Evolutionary conservation across 2,329 filamentous ascomycete genomes (phyloP).

Genomic region (Colletotrichum chrysophilum): DNA sequence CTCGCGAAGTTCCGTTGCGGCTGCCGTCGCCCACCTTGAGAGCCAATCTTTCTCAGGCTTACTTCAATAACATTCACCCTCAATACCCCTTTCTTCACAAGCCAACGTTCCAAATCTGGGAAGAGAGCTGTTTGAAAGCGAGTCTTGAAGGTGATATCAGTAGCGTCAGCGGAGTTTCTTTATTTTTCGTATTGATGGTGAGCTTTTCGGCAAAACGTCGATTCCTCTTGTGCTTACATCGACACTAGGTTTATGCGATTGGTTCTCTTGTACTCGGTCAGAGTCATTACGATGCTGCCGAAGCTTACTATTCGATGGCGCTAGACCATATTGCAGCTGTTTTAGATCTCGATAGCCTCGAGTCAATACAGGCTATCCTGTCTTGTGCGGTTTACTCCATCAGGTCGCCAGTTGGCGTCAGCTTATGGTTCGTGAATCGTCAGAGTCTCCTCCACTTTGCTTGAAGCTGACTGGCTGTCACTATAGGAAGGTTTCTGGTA

Average conservation of each 20-base stretch:
- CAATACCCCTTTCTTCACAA: constrained; percentile 43
- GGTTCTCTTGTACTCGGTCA: constrained; percentile 11
- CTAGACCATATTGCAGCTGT: constrained; percentile 24
- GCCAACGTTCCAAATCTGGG: constrained; percentile 35
- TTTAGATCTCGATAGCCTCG: constrained; percentile 29
- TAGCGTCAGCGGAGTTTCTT: neutral
- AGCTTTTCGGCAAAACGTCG: neutral
- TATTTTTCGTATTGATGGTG: constrained; percentile 26
- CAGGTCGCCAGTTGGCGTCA: constrained; percentile 30
- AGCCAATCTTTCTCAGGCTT: constrained; percentile 31
- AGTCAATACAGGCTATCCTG: constrained; percentile 36
- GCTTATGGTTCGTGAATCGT: constrained; percentile 26
- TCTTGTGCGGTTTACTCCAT: constrained; percentile 37
- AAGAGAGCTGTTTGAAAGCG: constrained; percentile 26
- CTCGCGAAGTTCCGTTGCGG: neutral
- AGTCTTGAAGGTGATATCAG: neutral
- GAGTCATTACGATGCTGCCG: constrained; percentile 6
- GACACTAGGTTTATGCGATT: constrained; percentile 21
- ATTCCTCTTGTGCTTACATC: neutral
- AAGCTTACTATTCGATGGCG: constrained; percentile 23
- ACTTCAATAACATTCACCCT: constrained; percentile 40
- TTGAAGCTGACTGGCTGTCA: neutral
- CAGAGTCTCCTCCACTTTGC: too few relatives aligned
- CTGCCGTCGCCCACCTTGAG: constrained; percentile 22
- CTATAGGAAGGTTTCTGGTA: constrained; percentile 33